Conservation (phyloP, 2,329 filamentous ascomycete genomes). For the Aaosphaeria pasadenensis region DNA sequence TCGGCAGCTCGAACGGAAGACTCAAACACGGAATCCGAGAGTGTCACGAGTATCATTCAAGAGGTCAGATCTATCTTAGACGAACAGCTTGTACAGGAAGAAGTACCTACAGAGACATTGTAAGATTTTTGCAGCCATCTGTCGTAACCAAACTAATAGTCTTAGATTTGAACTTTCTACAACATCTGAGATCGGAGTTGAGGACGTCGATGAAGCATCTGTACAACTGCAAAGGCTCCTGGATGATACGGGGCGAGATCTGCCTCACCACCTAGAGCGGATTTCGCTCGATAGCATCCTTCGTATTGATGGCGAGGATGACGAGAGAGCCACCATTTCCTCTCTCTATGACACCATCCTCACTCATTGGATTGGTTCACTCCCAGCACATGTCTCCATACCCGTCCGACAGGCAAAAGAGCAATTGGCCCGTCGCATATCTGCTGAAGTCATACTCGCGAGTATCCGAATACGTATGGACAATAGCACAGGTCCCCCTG, state of each 20-base stretch:
- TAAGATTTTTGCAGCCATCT: background rate
- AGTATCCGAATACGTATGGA: constrained; percentile 17
- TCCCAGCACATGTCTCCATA: constrained; percentile 21
- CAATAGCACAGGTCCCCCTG: too few species aligned
- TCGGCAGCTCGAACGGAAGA: too few species aligned
- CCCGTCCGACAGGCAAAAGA: constrained; percentile 28
- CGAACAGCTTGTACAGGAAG: background rate
- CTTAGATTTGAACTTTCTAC: constrained; percentile 19
- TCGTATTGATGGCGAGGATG: constrained; percentile 5
- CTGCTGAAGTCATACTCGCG: constrained; percentile 38
- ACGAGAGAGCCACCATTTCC: constrained; percentile 12
- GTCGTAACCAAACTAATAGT: constrained; percentile 3
- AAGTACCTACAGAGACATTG: background rate
- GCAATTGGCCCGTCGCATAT: constrained; percentile 29
- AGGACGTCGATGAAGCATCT: constrained; percentile 31
- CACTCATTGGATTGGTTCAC: constrained; percentile 26
- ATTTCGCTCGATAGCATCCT: constrained; percentile 1
- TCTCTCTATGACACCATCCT: constrained; percentile 31
- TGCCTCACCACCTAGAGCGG: too few species aligned
- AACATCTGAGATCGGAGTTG: constrained; percentile 11
- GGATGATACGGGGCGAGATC: background rate
- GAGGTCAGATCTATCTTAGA: background rate
- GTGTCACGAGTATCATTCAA: background rate
- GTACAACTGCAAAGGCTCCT: constrained; percentile 16
- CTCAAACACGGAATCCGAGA: too few species aligned